A percentile compares a stretch with the other conserved stretches of the same genome.
Evolutionary conservation across 169 alveolate species (phyloP).

Genomic region (Perkinsus olseni): DNA sequence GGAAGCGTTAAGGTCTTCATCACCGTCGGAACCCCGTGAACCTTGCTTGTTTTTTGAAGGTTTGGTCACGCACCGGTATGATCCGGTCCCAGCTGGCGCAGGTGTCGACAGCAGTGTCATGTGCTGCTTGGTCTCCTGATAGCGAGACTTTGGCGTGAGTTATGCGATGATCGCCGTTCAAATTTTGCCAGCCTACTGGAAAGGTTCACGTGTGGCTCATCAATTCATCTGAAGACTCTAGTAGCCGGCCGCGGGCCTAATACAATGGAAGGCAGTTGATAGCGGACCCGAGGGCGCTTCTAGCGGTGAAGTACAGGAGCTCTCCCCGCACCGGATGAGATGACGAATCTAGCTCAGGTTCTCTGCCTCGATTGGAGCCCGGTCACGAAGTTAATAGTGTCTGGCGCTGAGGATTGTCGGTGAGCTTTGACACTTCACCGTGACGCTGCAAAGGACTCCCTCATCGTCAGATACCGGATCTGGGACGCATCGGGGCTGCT

Average conservation of each 20-base stretch:
- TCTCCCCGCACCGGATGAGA: not conserved
- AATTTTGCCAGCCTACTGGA: conserved; percentile 55
- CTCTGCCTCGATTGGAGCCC: conserved; percentile 8
- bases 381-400: conserved; percentile 25
- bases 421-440: not conserved
- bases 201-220: conserved; percentile 7
- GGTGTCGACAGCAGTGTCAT: conserved; percentile 50
- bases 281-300: not conserved
- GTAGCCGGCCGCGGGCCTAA: conserved; percentile 61
- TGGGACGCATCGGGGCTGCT: conserved; percentile 70
- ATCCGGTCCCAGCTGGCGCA: conserved; percentile 56
- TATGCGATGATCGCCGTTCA: conserved; percentile 49
- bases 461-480: conserved; percentile 49
- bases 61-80: conserved; percentile 69
- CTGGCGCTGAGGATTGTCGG: conserved; percentile 72
- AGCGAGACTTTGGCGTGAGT: conserved; percentile 41
- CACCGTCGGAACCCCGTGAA: not conserved
- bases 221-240: conserved; percentile 67
- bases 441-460: not conserved
- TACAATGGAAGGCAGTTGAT: conserved; percentile 27
- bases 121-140: conserved; percentile 61
- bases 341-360: not conserved
- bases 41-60: conserved; percentile 23
- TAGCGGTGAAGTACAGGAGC: not conserved
- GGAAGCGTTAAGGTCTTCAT: conserved; percentile 26